These are phyloP conservation scores for Exophiala spinifera DNA, from an alignment of 2,329 filamentous ascomycete genomes.

Conservation along the genomic window DNA sequence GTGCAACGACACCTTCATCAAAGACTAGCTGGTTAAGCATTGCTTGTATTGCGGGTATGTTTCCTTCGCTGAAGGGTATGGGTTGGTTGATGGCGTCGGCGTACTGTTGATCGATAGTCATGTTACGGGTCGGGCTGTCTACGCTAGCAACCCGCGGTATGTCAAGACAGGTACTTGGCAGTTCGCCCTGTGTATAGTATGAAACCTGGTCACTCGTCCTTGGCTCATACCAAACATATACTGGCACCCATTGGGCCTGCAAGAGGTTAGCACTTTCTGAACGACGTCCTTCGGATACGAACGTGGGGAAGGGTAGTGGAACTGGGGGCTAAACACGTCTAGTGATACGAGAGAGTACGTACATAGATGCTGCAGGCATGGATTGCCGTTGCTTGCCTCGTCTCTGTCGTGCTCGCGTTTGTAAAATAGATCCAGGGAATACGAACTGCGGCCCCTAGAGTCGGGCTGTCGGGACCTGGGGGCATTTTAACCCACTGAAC, in stretches of 20 bases:
- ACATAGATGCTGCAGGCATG: conserved; percentile 24
- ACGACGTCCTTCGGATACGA: no score
- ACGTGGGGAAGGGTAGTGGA: no score
- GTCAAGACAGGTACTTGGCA: conserved; percentile 11
- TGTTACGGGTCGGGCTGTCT: conserved; percentile 9
- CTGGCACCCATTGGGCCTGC: conserved; percentile 20
- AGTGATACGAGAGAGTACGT: background rate
- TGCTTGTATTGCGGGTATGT: conserved; percentile 6
- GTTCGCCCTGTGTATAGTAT: conserved; percentile 6
- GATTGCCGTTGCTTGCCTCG: conserved; percentile 13
- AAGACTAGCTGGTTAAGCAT: conserved; percentile 13
- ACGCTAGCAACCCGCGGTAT: background rate
- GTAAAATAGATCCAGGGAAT: conserved; percentile 11
- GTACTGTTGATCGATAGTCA: conserved; percentile 17
- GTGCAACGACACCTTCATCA: background rate
- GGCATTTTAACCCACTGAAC: conserved; percentile 22
- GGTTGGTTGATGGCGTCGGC: conserved; percentile 20
- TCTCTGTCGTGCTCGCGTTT: background rate
- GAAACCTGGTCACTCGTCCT: conserved; percentile 16
- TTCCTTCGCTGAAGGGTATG: conserved; percentile 12
- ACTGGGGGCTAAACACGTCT: background rate
- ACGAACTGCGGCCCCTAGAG: conserved; percentile 14
- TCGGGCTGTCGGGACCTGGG: conserved; percentile 12
- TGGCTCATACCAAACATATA: conserved; percentile 19
- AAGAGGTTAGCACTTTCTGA: background rate